Evolutionary conservation across 805 yeast species (phyloP), one percentile per base, ranked within the genome.

Genomic region (Nakazawaea ambrosiae): DNA sequence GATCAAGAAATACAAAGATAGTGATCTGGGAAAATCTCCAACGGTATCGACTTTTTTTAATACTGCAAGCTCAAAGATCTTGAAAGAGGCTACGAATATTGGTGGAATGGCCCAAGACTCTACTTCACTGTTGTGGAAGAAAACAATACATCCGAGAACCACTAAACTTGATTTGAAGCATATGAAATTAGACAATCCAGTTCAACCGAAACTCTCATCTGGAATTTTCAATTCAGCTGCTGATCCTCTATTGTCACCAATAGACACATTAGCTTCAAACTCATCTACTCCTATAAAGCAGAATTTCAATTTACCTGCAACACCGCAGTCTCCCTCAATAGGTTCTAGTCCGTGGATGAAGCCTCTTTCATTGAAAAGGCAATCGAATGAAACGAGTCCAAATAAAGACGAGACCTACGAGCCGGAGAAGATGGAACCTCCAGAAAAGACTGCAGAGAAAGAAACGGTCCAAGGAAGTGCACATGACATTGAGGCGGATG

Each of bases 131-230:
- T 20, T 60, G 3, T 50, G 55, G 32, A 53, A 60, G 14, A 60
- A 59, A 30, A 51, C 62, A 1, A 35, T 56, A 5, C 55, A 54
- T 25, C 61, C 61, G 17, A 47, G 37, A 11, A 45, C 40, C 57
- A 60, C 41, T 49, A 48, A 27, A 31, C 20, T 60, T 14, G 48
- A 44, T 31, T 36, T 51, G 23, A 45, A 49, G 27, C 43, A 43
- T 1, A 43, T 59, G 37, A 40, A 43, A 20, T 49, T 60, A 18
- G 62, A 60, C 19, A 60, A 60, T 37, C 66, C 66, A 1, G 63
- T 61, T n/a, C 42, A 45, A 20, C 58, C 64, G 1, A 47, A 42
- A 28, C 50, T 56, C 3, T 41, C 49, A n/a, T 44, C 50, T 2
- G 66, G 66, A 6, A 47, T 61, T 46, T 60, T 59, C 43, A 44